Conservation (phyloP, 2,329 filamentous ascomycete genomes). For the Akanthomyces dipterigenus region DNA sequence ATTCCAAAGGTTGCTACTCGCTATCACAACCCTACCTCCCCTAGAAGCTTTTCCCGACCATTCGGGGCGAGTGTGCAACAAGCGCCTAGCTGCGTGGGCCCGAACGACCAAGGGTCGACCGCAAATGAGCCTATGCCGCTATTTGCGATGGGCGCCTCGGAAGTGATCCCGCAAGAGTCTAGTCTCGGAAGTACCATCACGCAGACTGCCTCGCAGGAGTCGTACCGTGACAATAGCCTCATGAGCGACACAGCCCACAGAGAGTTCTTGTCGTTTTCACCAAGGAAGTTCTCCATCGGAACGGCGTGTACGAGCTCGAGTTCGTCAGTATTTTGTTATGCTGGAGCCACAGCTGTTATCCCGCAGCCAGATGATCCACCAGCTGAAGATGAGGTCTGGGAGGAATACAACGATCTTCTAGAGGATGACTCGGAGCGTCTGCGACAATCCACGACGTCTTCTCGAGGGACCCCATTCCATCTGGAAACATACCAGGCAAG, state of each 20-base stretch:
- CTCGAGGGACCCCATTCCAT: constrained; percentile 49
- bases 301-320: constrained; percentile 48
- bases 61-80: constrained; percentile 52
- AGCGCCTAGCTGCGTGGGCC: constrained; percentile 23
- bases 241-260: constrained; percentile 13
- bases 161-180: constrained; percentile 30
- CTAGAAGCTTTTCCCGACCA: constrained; percentile 79
- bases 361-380: constrained; percentile 56
- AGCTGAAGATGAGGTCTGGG: constrained; percentile 84
- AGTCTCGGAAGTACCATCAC: constrained; percentile 26
- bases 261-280: constrained; percentile 70
- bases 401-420: constrained; percentile 86
- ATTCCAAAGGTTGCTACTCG: constrained; percentile 76
- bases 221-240: not conserved
- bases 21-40: constrained; percentile 58
- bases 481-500: constrained; percentile 42
- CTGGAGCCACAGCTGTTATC: constrained; percentile 59
- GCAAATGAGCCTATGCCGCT: constrained; percentile 43
- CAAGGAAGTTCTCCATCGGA: constrained; percentile 64
- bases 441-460: constrained; percentile 48
- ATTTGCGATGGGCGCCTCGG: constrained; percentile 32
- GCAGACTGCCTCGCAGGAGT: constrained; percentile 18
- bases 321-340: constrained; percentile 55
- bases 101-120: constrained; percentile 31
- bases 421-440: constrained; percentile 49